Evolutionary conservation across 495 filamentous ascomycete genomes (phyloP).

Genomic region (Penicillium manginii): DNA sequence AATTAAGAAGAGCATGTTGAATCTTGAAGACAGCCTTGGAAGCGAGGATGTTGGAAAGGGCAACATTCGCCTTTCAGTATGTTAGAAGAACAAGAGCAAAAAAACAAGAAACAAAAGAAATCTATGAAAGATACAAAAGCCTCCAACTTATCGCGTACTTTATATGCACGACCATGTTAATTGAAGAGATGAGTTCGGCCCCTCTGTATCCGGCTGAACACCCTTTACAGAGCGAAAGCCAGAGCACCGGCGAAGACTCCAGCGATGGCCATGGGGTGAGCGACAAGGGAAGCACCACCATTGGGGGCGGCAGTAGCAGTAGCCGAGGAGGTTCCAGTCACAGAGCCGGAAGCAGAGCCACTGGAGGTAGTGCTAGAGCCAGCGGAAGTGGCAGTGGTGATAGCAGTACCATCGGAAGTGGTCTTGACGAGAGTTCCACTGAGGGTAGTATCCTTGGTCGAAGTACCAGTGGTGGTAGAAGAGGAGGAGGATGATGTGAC

Average conservation of each 20-base stretch:
- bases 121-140: too few relatives aligned
- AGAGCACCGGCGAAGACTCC: conserved; percentile 27
- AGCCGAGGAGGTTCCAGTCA: conserved; percentile 5
- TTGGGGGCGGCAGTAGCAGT: conserved; percentile 15
- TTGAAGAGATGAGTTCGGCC: too few relatives aligned
- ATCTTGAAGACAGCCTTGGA: neutral
- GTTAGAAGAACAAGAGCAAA: too few relatives aligned
- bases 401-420: conserved; percentile 13
- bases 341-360: neutral
- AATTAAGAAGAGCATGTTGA: neutral
- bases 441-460: conserved; percentile 10
- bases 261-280: conserved; percentile 29
- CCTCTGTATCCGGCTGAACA: too few relatives aligned
- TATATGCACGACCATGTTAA: too few relatives aligned
- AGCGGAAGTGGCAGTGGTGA: conserved; percentile 11
- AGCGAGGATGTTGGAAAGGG: neutral
- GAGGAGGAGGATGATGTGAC: conserved; percentile 17
- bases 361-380: conserved; percentile 1
- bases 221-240: conserved; percentile 24
- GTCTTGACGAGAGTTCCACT: conserved; percentile 9
- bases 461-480: conserved; percentile 19
- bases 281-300: conserved; percentile 16
- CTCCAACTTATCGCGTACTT: too few relatives aligned
- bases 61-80: neutral
- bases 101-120: too few relatives aligned